phyloP scores from a whole-genome alignment of 2,329 filamentous ascomycete genomes.

The Rosellinia necatrix region DNA sequence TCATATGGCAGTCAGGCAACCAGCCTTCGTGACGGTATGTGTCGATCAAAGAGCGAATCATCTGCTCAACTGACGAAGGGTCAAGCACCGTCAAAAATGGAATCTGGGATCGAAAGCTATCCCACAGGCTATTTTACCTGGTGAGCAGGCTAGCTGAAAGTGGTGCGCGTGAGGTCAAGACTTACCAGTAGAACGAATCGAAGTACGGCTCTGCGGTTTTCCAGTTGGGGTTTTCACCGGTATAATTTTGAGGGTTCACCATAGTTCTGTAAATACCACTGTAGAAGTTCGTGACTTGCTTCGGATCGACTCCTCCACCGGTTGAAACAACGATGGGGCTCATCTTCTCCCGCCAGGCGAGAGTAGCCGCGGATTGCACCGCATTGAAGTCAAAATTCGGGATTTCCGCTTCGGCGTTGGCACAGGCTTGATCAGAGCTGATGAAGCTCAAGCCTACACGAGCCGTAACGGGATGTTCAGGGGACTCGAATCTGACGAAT shows the following conservation, averaged over 20 bases:
- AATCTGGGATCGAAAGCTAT: conserved; percentile 70
- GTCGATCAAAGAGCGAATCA: conserved; percentile 73
- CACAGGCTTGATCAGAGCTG: conserved; percentile 67
- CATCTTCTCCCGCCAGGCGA: conserved; percentile 66
- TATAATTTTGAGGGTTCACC: conserved; percentile 76
- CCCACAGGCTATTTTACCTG: conserved; percentile 60
- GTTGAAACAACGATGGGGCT: conserved; percentile 60
- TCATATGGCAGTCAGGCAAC: conserved; percentile 81
- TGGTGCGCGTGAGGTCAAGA: not conserved
- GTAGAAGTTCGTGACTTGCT: conserved; percentile 68
- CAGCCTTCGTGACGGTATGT: conserved; percentile 71
- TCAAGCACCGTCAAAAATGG: conserved; percentile 72
- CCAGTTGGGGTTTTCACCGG: conserved; percentile 73
- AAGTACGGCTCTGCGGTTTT: conserved; percentile 70
- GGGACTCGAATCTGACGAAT: conserved; percentile 64
- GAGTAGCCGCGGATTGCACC: conserved; percentile 56
- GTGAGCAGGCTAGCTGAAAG: not conserved
- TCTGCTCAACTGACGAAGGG: conserved; percentile 64
- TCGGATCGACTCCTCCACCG: conserved; percentile 54
- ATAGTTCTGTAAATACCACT: conserved; percentile 74
- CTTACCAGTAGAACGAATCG: conserved; percentile 74
- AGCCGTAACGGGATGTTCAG: conserved; percentile 58
- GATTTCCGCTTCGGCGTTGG: conserved; percentile 71
- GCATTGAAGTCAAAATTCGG: conserved; percentile 66
- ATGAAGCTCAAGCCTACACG: conserved; percentile 74